Evolutionary conservation across 148 eudicot species (phyloP).

Genomic region (Cornus florida): DNA sequence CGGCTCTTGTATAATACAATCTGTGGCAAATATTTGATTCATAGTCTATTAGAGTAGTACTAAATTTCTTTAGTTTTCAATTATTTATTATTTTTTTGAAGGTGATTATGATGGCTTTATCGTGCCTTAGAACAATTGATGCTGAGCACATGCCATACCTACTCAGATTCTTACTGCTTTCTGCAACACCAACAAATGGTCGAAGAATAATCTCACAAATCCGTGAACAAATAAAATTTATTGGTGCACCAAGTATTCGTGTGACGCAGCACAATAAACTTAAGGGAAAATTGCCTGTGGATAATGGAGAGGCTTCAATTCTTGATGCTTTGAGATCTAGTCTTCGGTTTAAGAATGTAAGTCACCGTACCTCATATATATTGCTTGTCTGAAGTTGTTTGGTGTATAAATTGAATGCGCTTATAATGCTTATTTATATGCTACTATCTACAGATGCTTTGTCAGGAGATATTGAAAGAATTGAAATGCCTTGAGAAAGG

Average conservation of each 20-base stretch:
- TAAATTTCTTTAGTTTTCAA: not conserved
- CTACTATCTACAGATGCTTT: slow-evolving; percentile 38
- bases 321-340: slow-evolving; percentile 56
- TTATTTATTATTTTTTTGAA: slow-evolving; percentile 16
- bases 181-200: slow-evolving; percentile 47
- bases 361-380: not conserved
- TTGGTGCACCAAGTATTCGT: slow-evolving; percentile 28
- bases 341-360: slow-evolving; percentile 56
- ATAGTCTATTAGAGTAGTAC: not conserved
- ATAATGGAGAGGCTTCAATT: slow-evolving; percentile 46
- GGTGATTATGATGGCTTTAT: slow-evolving; percentile 60
- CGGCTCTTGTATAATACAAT: not conserved
- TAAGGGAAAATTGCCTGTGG: slow-evolving; percentile 45
- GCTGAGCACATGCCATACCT: slow-evolving; percentile 57
- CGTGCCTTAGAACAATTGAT: slow-evolving; percentile 57
- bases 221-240: slow-evolving; percentile 49
- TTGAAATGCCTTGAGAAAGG: slow-evolving; percentile 44
- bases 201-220: slow-evolving; percentile 55
- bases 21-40: not conserved
- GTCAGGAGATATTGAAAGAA: slow-evolving; percentile 57
- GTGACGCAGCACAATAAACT: slow-evolving; percentile 29
- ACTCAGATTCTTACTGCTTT: slow-evolving; percentile 55
- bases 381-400: not conserved
- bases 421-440: not conserved
- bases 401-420: not conserved